Conservation (phyloP, 257 asterid genomes). For the Avicennia marina region DNA sequence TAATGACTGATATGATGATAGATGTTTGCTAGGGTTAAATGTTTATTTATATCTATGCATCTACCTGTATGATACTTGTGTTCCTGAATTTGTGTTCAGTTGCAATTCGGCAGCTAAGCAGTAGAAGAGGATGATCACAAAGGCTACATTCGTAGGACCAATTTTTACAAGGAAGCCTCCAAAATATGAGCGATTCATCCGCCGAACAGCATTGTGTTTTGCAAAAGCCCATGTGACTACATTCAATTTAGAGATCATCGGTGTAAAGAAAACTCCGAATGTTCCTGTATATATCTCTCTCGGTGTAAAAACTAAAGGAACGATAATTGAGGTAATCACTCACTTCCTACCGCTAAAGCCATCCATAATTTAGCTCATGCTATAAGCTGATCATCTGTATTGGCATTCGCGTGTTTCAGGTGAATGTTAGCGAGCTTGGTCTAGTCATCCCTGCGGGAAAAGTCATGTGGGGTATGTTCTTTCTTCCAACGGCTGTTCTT, state of each 20-base stretch:
- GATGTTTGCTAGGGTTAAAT: neutral
- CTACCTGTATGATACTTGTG: neutral
- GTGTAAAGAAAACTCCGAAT: conserved; percentile 73
- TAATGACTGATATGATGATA: neutral
- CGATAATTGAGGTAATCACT: conserved; percentile 62
- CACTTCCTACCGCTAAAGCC: neutral
- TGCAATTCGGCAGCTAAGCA: conserved; percentile 55
- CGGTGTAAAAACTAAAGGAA: conserved; percentile 67
- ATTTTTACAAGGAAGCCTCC: conserved; percentile 78
- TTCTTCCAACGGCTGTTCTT: neutral
- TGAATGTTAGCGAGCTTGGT: conserved; percentile 74
- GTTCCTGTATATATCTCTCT: conserved; percentile 72
- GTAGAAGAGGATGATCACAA: conserved; percentile 89
- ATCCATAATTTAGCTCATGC: neutral
- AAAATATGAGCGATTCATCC: conserved; percentile 70
- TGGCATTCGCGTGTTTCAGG: conserved; percentile 30
- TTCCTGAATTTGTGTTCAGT: neutral
- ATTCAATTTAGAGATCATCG: conserved; percentile 62
- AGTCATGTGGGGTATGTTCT: conserved; percentile 67
- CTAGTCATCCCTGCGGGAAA: conserved; percentile 81
- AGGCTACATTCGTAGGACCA: conserved; percentile 72
- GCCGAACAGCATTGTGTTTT: conserved; percentile 62
- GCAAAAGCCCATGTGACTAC: conserved; percentile 76
- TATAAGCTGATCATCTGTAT: neutral
- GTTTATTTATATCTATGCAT: neutral